phyloP scores from a whole-genome alignment of 306 rosid genomes.

The Prunus kanzakura region DNA sequence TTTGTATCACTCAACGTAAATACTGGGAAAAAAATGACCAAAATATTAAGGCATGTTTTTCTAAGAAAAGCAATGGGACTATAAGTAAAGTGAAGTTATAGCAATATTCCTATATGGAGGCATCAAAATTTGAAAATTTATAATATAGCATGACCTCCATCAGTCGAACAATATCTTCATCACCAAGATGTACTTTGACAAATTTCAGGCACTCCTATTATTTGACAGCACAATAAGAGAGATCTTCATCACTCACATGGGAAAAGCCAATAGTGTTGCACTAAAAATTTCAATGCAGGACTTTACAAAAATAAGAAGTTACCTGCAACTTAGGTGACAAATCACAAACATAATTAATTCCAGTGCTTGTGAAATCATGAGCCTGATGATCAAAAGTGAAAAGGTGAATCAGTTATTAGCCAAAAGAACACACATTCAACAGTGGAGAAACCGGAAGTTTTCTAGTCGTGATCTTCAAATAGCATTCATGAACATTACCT shows the following conservation, averaged over 20 bases:
- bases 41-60: background rate
- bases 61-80: no score
- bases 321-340: slow-evolving; percentile 31
- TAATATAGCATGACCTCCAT: slow-evolving; percentile 22
- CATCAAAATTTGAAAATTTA: background rate
- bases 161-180: slow-evolving; percentile 22
- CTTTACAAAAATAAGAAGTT: slow-evolving; percentile 5
- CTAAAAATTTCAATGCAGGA: background rate
- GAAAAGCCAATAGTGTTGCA: background rate
- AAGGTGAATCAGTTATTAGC: background rate
- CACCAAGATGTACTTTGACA: slow-evolving; percentile 35
- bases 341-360: slow-evolving; percentile 15
- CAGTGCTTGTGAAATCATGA: background rate
- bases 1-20: background rate
- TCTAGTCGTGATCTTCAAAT: background rate
- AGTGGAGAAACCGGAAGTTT: background rate
- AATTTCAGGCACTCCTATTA: slow-evolving; percentile 29
- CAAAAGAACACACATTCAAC: background rate
- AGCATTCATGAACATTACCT: slow-evolving; percentile 21
- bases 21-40: background rate
- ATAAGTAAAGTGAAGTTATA: background rate
- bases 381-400: slow-evolving; percentile 19
- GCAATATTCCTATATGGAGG: background rate
- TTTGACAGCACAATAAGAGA: slow-evolving; percentile 6
- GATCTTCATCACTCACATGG: background rate